Base-by-base conservation (phyloP, 768 basidiomycete genomes). In the Boletus rufocinnamomeus region DNA sequence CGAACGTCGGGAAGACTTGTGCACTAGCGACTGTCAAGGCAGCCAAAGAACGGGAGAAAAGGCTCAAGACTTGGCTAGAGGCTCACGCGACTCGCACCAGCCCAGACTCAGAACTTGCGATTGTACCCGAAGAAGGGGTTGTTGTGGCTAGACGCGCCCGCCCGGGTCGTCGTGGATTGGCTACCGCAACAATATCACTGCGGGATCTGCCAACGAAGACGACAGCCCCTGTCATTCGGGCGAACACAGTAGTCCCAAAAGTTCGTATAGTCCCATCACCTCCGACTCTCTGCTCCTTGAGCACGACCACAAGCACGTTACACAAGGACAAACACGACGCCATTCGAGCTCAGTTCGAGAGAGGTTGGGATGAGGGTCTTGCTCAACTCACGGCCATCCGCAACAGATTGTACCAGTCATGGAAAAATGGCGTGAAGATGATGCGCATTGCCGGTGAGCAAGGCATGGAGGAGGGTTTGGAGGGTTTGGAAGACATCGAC, bases 41-140 rank as follows among this genome's bases (percentile, higher is more conserved):
- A 41, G 84, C 87, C 1, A 84, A 80, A 63, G 87, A 87, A 59
- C 76, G 84, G 43, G 93, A 95, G 73, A 84, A 83, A 69, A 76
- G 74, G 57, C 67, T 89, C 54, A 84, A 75, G 45, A 68, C 67
- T 23, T 83, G 82, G 82, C 59, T 82, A 14, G 83, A 84, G 59
- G 57, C 67, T 8, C 67, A 65, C 52, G 62, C 62, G 9, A 63
- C 32, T 49, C 57, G 46, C 46, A 50, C 37, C 38, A 28, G 35
- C 30, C 8, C 25, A 3, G 48, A 45, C 25, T 14, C 40, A 30
- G 56, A 50, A 1, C 9, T 17, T 48, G 28, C 10, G 19, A 30
- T 13, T 7, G 54, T 4, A 21, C 46, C 30, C 21, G 56, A 52
- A 43, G 57, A 30, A n/a, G n/a, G n/a, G 4, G 44, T 47, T 23